Percentiles rank a stretch among this genome's conserved stretches.
These are phyloP conservation scores for Penstemon eatonii DNA, from an alignment of 257 asterid genomes.

Conservation along the genomic window DNA sequence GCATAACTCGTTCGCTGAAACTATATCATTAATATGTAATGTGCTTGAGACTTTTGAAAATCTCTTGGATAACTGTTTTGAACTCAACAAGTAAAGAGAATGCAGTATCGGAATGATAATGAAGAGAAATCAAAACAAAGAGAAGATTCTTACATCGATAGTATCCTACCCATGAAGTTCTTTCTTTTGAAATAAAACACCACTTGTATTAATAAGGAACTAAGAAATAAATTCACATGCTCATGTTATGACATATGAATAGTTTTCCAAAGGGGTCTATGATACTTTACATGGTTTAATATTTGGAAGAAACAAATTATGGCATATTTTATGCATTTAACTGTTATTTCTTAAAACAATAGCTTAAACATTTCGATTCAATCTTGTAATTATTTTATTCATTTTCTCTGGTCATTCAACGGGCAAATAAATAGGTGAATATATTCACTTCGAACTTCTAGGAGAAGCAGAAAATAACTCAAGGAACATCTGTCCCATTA, in stretches of 20 bases:
- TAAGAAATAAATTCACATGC: not conserved
- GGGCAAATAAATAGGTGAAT: conserved; percentile 6
- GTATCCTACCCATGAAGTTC: not conserved
- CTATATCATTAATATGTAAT: not conserved
- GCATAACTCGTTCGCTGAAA: not conserved
- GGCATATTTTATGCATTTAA: not conserved
- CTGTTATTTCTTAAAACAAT: not conserved
- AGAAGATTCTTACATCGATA: conserved; percentile 4
- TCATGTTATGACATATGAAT: not conserved
- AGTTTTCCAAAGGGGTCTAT: not conserved
- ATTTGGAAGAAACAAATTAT: not conserved
- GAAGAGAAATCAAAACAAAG: not conserved
- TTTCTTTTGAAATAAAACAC: too few species aligned
- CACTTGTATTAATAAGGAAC: too few species aligned
- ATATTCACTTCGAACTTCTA: conserved; percentile 1
- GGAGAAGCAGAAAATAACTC: conserved; percentile 21
- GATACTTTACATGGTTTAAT: not conserved
- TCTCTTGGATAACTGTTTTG: conserved; percentile 6
- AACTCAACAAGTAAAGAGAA: not conserved
- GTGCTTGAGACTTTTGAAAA: conserved; percentile 6
- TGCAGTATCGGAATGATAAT: not conserved
- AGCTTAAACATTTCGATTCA: conserved; percentile 10
- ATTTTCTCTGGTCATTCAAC: not conserved
- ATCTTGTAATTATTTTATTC: conserved; percentile 2
- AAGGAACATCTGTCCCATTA: conserved; percentile 11